Conservation (phyloP, 345 rosid species). For the Rhizophora apiculata region DNA sequence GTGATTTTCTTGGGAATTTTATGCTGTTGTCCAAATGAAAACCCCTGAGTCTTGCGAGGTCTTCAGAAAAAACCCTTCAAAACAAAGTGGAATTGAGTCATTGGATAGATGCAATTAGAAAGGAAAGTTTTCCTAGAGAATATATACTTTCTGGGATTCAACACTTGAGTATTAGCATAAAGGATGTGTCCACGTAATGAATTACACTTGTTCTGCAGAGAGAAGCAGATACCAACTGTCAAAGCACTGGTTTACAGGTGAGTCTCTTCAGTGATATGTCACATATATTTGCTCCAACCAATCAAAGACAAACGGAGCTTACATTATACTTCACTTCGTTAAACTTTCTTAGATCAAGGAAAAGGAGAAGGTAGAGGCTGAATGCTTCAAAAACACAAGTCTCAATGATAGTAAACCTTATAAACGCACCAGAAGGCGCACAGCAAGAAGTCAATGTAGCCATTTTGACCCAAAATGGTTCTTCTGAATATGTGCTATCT, state of each 20-base stretch:
- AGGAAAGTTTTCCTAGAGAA: too few species aligned
- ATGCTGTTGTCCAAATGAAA: too few species aligned
- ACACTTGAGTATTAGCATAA: too few species aligned
- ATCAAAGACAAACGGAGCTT: background rate
- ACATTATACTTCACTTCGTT: background rate
- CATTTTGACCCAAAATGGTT: conserved; percentile 2
- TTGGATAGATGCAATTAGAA: too few species aligned
- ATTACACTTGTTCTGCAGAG: conserved; percentile 19
- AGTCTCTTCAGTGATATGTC: background rate
- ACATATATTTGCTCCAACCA: background rate
- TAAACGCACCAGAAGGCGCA: conserved; percentile 32
- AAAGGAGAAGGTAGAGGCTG: conserved; percentile 22
- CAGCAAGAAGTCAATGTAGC: conserved; percentile 51
- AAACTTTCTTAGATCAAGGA: conserved; percentile 19
- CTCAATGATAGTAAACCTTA: conserved; percentile 22
- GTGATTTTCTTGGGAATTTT: too few species aligned
- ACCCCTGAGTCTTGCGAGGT: too few species aligned
- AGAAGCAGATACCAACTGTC: conserved; percentile 18
- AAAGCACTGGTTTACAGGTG: conserved; percentile 18
- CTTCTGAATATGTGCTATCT: background rate
- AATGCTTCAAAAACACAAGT: conserved; percentile 14
- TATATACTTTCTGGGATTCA: too few species aligned
- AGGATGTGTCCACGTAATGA: background rate
- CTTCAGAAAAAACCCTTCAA: too few species aligned
- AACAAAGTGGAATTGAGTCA: too few species aligned